Conservation (phyloP, 2,329 filamentous ascomycete genomes). For the Phialemonium atrogriseum region DNA sequence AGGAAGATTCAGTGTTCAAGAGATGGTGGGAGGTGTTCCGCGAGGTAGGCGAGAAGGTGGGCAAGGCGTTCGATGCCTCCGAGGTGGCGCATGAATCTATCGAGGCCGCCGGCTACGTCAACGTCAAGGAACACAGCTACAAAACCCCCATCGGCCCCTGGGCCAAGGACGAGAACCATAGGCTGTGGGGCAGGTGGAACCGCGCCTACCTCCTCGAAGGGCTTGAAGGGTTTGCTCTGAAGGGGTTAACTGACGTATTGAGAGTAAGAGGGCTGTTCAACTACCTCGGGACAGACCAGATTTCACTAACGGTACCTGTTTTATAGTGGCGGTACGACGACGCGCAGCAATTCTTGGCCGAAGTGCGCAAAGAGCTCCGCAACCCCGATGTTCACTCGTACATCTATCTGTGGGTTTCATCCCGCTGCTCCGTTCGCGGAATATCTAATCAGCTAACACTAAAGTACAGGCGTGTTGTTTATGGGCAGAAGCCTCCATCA, state of each 20-base stretch:
- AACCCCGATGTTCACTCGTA: slow-evolving; percentile 7
- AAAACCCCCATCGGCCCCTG: slow-evolving; percentile 47
- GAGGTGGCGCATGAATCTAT: slow-evolving; percentile 3
- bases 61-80: slow-evolving; percentile 6
- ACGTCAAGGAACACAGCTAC: slow-evolving; percentile 40
- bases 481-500: slow-evolving; percentile 1
- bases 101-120: slow-evolving; percentile 17
- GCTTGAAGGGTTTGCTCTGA: slow-evolving; percentile 41
- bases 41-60: slow-evolving; percentile 19
- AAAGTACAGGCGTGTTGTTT: not conserved
- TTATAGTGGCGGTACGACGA: slow-evolving; percentile 37
- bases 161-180: slow-evolving; percentile 42
- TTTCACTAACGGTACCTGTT: not conserved
- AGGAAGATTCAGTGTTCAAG: slow-evolving; percentile 15
- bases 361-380: slow-evolving; percentile 28
- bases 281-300: too few species aligned
- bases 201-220: slow-evolving; percentile 41
- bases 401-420: slow-evolving; percentile 6
- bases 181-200: slow-evolving; percentile 44
- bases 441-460: not conserved
- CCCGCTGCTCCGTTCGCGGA: not conserved
- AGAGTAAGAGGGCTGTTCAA: not conserved
- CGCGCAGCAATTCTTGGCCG: slow-evolving; percentile 39
- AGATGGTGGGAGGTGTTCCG: slow-evolving; percentile 20
- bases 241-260: slow-evolving; percentile 38